These are phyloP conservation scores for Ambrosiella cleistominuta DNA, from an alignment of 2,329 filamentous ascomycete genomes.

Conservation along the genomic window DNA sequence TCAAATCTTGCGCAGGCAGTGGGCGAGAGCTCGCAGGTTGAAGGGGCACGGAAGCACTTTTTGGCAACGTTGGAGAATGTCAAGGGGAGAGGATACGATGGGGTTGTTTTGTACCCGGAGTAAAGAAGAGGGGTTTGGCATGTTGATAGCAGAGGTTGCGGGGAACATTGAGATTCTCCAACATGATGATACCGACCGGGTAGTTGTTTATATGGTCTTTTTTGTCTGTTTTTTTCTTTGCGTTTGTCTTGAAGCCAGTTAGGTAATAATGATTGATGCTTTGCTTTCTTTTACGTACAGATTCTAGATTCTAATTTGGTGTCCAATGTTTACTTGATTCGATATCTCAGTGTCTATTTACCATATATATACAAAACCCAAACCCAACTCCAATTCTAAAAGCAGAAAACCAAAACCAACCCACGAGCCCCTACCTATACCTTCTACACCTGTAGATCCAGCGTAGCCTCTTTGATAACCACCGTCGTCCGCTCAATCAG, in stretches of 20 bases:
- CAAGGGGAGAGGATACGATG: constrained; percentile 77
- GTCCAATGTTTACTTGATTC: too few relatives aligned
- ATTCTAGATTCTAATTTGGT: too few relatives aligned
- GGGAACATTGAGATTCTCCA: neutral
- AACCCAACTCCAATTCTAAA: neutral
- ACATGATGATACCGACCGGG: neutral
- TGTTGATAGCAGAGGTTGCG: neutral
- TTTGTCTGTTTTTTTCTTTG: constrained; percentile 3
- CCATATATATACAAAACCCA: constrained; percentile 2
- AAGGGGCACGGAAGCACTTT: constrained; percentile 86
- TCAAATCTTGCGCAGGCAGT: constrained; percentile 81
- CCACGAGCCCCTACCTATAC: neutral
- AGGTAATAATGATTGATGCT: constrained; percentile 2
- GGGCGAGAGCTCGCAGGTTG: constrained; percentile 62
- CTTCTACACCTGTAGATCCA: constrained; percentile 16
- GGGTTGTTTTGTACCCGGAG: constrained; percentile 55
- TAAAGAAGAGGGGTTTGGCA: constrained; percentile 13
- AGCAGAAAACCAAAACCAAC: neutral
- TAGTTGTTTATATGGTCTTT: neutral
- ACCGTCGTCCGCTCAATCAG: constrained; percentile 55
- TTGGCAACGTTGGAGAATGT: constrained; percentile 91
- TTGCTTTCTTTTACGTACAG: neutral
- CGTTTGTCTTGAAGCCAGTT: neutral
- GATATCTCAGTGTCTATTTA: neutral
- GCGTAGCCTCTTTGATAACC: constrained; percentile 45